Evolutionary conservation across 2,329 filamentous ascomycete species (phyloP).

Genomic region (Clonostachys rosea): DNA sequence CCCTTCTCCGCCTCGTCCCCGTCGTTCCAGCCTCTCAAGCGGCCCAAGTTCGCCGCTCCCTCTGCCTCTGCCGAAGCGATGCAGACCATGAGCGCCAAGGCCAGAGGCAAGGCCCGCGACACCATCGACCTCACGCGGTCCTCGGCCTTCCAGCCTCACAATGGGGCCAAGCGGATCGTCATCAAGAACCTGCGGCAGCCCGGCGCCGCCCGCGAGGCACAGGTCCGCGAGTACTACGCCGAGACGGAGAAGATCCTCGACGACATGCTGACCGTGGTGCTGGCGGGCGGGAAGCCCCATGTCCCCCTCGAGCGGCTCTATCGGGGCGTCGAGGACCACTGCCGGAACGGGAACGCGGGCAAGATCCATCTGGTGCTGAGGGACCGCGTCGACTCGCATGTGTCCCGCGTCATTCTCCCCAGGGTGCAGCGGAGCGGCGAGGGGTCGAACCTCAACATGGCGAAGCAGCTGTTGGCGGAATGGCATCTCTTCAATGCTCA

Average conservation of each 20-base stretch:
- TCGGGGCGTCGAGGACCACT: slow-evolving; percentile 86
- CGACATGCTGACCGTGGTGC: slow-evolving; percentile 67
- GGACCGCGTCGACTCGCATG: slow-evolving; percentile 60
- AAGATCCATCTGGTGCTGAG: slow-evolving; percentile 64
- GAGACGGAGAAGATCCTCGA: slow-evolving; percentile 72
- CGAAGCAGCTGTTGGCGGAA: slow-evolving; percentile 48
- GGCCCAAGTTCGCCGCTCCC: slow-evolving; percentile 14
- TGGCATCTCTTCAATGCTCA: slow-evolving; percentile 81
- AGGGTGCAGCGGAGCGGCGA: slow-evolving; percentile 45
- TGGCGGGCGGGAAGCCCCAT: slow-evolving; percentile 57
- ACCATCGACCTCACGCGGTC: slow-evolving; percentile 25
- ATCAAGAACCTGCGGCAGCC: slow-evolving; percentile 82
- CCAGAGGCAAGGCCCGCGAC: slow-evolving; percentile 31
- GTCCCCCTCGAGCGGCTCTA: slow-evolving; percentile 86
- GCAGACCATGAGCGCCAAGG: not conserved
- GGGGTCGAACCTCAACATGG: slow-evolving; percentile 54
- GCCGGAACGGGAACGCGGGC: slow-evolving; percentile 68
- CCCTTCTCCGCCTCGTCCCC: slow-evolving; percentile 10
- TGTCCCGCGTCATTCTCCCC: slow-evolving; percentile 56
- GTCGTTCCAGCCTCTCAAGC: slow-evolving; percentile 16
- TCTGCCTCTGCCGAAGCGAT: not conserved
- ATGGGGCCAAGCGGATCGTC: slow-evolving; percentile 79
- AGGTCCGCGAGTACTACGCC: slow-evolving; percentile 74
- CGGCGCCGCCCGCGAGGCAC: slow-evolving; percentile 39
- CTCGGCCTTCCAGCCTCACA: slow-evolving; percentile 63